Percentiles rank a stretch among this genome's conserved stretches.
These are phyloP conservation scores for Trifolium dubium DNA, from an alignment of 306 rosid genomes.

Conservation along the genomic window DNA sequence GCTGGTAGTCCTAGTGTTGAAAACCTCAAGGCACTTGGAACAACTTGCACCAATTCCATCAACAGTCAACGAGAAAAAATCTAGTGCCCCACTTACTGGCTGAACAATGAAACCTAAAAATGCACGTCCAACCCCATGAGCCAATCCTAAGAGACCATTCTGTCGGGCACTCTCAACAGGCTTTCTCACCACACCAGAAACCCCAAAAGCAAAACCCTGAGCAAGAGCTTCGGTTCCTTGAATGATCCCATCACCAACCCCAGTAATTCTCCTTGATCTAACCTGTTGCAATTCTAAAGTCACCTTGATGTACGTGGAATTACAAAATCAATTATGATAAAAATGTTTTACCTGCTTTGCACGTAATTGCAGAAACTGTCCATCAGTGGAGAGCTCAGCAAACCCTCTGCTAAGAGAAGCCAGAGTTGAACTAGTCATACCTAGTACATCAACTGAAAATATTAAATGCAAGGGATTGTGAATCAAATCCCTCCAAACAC, in stretches of 20 bases:
- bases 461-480: slow-evolving; percentile 94
- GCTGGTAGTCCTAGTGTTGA: slow-evolving; percentile 65
- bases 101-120: slow-evolving; percentile 88
- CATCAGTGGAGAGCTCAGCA: slow-evolving; percentile 98
- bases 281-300: slow-evolving; percentile 61
- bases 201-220: slow-evolving; percentile 97
- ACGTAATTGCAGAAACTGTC: slow-evolving; percentile 87
- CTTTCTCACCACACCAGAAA: slow-evolving; percentile 90
- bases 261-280: slow-evolving; percentile 92
- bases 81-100: slow-evolving; percentile 96
- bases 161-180: slow-evolving; percentile 93
- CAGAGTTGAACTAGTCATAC: slow-evolving; percentile 97
- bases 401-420: slow-evolving; percentile 95
- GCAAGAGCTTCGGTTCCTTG: slow-evolving; percentile 98
- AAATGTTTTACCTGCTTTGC: slow-evolving; percentile 77
- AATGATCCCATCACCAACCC: slow-evolving; percentile 91
- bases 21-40: slow-evolving; percentile 89
- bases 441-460: slow-evolving; percentile 93
- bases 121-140: slow-evolving; percentile 97
- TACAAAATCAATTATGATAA: slow-evolving; percentile 10
- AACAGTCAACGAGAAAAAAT: slow-evolving; percentile 93
- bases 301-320: slow-evolving; percentile 36
- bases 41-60: slow-evolving; percentile 99
- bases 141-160: slow-evolving; percentile 89
- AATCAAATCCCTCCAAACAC: slow-evolving; percentile 94